phyloP scores from a whole-genome alignment of 225 moss, liverwort and hornwort species.

The Asterella californica region DNA sequence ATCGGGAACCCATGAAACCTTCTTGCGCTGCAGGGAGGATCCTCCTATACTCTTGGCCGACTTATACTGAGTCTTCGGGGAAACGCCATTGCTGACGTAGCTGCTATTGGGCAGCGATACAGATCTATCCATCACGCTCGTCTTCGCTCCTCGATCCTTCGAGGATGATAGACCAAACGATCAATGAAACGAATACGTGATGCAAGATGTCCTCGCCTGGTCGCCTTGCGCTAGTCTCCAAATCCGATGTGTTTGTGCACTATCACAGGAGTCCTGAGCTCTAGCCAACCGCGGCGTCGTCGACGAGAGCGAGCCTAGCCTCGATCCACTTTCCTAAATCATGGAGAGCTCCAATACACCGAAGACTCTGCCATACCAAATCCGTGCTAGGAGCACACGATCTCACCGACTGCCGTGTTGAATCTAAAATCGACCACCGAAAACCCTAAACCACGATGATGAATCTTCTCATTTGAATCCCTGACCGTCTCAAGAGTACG shows the following conservation, averaged over 20 bases:
- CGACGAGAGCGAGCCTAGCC: not conserved
- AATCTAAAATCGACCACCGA: too few species aligned
- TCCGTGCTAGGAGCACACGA: too few species aligned
- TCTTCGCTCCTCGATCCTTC: not conserved
- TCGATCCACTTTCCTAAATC: not conserved
- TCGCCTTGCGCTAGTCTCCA: not conserved
- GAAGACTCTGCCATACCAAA: not conserved
- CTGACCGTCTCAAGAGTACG: too few species aligned
- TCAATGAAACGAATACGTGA: not conserved
- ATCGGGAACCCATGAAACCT: constrained; percentile 17
- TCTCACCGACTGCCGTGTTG: too few species aligned
- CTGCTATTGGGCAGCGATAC: constrained; percentile 2
- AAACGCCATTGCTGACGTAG: constrained; percentile 6
- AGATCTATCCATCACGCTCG: constrained; percentile 10
- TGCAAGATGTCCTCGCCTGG: not conserved
- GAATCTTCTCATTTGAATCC: too few species aligned
- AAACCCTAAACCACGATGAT: too few species aligned
- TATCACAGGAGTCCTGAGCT: not conserved
- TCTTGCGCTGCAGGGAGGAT: not conserved
- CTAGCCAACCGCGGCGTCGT: not conserved
- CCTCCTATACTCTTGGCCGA: not conserved
- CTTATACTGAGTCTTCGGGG: not conserved
- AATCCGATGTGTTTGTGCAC: not conserved
- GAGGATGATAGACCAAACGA: not conserved
- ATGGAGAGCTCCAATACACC: not conserved